Conservation (phyloP, 2,329 filamentous ascomycete species). For the Phialophora verrucosa region DNA sequence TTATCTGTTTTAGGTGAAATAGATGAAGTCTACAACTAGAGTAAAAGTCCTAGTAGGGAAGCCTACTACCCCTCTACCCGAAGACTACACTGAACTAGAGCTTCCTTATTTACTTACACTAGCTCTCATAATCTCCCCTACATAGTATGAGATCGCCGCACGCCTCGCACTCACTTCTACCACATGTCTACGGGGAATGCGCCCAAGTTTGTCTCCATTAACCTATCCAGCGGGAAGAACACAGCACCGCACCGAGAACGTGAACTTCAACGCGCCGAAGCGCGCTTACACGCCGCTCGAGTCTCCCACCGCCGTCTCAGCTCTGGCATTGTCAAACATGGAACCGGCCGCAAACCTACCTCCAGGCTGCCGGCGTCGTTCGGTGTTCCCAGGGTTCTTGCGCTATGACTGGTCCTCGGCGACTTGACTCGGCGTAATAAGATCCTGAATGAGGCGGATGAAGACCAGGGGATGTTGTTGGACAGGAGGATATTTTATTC, state of each 20-base stretch:
- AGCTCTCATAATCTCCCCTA: not conserved
- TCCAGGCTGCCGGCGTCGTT: not conserved
- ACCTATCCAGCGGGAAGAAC: not conserved
- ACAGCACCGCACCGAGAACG: not conserved
- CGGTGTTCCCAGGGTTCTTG: not conserved
- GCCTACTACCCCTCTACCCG: not conserved
- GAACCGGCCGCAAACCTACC: not conserved
- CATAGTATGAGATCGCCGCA: not conserved
- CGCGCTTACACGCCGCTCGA: conserved; percentile 2
- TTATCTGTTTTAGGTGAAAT: too few species aligned
- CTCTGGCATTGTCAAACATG: conserved; percentile 3
- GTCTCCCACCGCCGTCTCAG: not conserved
- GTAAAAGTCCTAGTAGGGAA: not conserved
- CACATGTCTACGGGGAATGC: conserved; percentile 5
- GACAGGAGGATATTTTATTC: not conserved
- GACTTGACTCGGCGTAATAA: not conserved
- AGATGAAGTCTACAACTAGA: too few species aligned
- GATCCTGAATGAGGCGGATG: not conserved
- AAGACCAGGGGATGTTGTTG: not conserved
- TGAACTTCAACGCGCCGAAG: conserved; percentile 1
- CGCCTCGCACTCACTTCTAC: not conserved
- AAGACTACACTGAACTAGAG: not conserved
- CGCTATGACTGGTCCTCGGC: not conserved
- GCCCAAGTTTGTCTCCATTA: not conserved
- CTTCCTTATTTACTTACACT: not conserved